A percentile compares a stretch with the other conserved stretches of the same genome.
phyloP scores from a whole-genome alignment of 2,329 filamentous ascomycete genomes.

The Sarocladium kiliense region DNA sequence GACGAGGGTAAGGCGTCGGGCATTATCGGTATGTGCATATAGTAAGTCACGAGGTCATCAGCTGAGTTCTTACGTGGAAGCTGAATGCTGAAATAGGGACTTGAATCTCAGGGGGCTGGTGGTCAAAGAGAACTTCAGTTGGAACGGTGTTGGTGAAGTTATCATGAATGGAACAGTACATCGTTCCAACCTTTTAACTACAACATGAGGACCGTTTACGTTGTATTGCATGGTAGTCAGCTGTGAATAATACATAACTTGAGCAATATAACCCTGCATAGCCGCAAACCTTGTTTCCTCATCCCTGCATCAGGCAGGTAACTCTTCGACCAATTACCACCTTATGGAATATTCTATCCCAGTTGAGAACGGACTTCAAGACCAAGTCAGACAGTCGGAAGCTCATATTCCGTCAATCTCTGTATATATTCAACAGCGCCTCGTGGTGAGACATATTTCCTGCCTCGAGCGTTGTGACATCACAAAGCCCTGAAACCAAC shows the following conservation, averaged over 20 bases:
- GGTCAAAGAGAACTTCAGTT: too few species aligned
- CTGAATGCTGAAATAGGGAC: too few species aligned
- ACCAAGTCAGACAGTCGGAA: neutral
- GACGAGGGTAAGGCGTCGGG: too few species aligned
- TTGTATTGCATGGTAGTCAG: neutral
- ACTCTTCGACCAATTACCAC: neutral
- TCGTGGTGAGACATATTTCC: neutral
- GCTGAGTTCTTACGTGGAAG: too few species aligned
- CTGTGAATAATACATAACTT: neutral
- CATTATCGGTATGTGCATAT: too few species aligned
- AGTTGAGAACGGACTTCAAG: neutral
- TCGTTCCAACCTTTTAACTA: too few species aligned
- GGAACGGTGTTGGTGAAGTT: too few species aligned
- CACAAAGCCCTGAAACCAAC: neutral
- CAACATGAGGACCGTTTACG: neutral
- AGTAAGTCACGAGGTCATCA: too few species aligned
- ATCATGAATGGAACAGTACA: too few species aligned
- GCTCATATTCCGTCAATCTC: neutral
- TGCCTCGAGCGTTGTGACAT: neutral
- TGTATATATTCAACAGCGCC: neutral
- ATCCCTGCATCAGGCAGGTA: neutral
- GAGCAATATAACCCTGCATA: neutral
- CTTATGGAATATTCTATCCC: neutral
- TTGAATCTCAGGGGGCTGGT: too few species aligned
- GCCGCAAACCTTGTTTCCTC: neutral